Conservation (phyloP, 2,329 filamentous ascomycete species). For the Ophiostoma fasciatum region DNA sequence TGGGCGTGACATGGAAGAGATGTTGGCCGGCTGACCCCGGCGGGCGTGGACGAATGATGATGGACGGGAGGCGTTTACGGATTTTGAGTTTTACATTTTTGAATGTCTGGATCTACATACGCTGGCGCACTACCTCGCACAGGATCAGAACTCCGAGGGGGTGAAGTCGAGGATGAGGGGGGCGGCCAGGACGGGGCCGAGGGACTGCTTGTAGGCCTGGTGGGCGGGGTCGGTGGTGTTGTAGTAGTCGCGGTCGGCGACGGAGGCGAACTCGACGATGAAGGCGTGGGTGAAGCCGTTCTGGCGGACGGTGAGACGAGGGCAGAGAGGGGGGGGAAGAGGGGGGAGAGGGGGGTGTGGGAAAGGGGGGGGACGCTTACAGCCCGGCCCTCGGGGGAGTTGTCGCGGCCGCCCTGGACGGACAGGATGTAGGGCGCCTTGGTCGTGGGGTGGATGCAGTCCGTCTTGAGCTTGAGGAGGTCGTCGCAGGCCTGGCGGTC, state of each 20-base stretch:
- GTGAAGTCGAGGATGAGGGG: neutral
- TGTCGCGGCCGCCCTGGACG: constrained; percentile 44
- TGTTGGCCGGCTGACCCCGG: too few species aligned
- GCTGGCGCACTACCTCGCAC: too few species aligned
- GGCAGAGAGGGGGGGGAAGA: too few species aligned
- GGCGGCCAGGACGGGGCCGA: neutral
- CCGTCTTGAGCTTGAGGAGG: constrained; percentile 35
- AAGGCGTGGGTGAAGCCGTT: constrained; percentile 55
- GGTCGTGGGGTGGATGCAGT: constrained; percentile 46
- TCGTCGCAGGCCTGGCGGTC: constrained; percentile 17
- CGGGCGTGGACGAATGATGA: too few species aligned
- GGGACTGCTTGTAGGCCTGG: constrained; percentile 23
- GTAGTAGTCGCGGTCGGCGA: constrained; percentile 55
- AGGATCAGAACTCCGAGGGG: too few species aligned
- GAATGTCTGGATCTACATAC: too few species aligned
- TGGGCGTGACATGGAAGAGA: too few species aligned
- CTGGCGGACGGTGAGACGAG: too few species aligned
- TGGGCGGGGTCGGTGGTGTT: constrained; percentile 49
- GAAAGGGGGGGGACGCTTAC: constrained; percentile 22
- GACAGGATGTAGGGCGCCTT: constrained; percentile 45
- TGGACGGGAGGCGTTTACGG: too few species aligned
- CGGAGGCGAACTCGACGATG: constrained; percentile 48
- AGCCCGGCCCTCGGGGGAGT: constrained; percentile 44
- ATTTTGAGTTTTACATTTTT: too few species aligned
- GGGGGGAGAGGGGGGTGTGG: neutral